phyloP scores from a whole-genome alignment of 1,284 basidiomycete genomes.

The Sporisorium sorghi region DNA sequence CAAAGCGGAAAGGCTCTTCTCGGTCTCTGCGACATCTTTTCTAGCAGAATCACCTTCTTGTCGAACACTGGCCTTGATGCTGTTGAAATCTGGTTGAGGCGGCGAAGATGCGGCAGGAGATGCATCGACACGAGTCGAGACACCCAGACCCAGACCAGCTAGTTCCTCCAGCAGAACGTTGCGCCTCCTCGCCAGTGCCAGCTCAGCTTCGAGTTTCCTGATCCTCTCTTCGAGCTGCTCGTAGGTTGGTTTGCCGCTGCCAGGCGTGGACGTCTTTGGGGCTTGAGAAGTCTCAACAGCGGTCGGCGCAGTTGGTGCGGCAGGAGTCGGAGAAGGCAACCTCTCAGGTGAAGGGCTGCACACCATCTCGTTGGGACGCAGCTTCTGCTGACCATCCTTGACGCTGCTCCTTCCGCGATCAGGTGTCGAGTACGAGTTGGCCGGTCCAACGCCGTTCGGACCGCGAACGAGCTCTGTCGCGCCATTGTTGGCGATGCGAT shows the following conservation, averaged over 20 bases:
- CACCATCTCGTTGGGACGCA: constrained; percentile 46
- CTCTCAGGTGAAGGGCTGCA: constrained; percentile 40
- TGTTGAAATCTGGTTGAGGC: background rate
- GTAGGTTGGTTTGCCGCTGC: constrained; percentile 31
- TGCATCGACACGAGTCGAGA: constrained; percentile 16
- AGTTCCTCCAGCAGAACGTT: constrained; percentile 44
- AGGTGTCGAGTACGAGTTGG: constrained; percentile 34
- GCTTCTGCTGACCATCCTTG: constrained; percentile 46
- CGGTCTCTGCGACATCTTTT: background rate
- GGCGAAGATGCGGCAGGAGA: background rate
- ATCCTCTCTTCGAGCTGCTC: constrained; percentile 44
- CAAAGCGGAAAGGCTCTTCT: constrained; percentile 15
- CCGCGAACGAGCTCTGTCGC: constrained; percentile 35
- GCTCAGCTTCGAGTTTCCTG: constrained; percentile 41
- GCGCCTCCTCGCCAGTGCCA: constrained; percentile 37
- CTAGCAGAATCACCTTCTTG: background rate
- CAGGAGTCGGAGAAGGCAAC: constrained; percentile 16
- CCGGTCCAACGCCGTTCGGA: constrained; percentile 45
- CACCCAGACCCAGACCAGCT: constrained; percentile 37
- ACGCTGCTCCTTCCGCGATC: constrained; percentile 33
- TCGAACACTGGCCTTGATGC: background rate
- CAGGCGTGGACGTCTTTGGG: background rate
- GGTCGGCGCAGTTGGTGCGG: background rate
- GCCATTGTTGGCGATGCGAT: constrained; percentile 27
- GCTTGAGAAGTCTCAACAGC: background rate